Percentiles rank a stretch among this genome's conserved stretches.
phyloP scores from a whole-genome alignment of 257 asterid species.

The Solanum pimpinellifolium region DNA sequence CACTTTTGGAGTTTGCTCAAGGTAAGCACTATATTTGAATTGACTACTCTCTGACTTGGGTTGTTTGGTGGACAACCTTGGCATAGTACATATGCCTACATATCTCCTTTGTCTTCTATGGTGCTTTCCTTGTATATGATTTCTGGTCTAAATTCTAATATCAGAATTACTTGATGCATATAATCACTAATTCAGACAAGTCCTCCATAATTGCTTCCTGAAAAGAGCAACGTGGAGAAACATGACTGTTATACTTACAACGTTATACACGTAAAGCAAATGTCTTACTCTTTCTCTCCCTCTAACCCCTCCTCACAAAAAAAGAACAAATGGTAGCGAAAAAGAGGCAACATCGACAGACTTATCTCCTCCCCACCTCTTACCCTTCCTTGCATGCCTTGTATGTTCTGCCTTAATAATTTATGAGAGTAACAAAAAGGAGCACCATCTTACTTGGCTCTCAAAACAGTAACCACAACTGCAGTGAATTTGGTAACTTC shows the following conservation, averaged over 20 bases:
- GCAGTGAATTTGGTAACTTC: too few species aligned
- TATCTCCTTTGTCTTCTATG: too few species aligned
- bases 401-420: not conserved
- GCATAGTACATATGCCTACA: too few species aligned
- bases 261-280: not conserved
- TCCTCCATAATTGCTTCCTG: not conserved
- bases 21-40: constrained; percentile 27
- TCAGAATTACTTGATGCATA: too few species aligned
- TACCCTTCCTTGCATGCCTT: not conserved
- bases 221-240: not conserved
- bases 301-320: not conserved
- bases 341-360: not conserved
- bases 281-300: not conserved
- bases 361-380: not conserved
- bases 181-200: too few species aligned
- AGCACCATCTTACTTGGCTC: too few species aligned
- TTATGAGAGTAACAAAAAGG: not conserved
- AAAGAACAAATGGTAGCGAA: not conserved
- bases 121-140: too few species aligned
- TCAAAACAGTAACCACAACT: too few species aligned
- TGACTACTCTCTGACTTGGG: too few species aligned
- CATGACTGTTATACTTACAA: not conserved
- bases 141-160: too few species aligned
- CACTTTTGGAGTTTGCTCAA: constrained; percentile 74
- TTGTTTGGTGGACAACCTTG: too few species aligned